Evolutionary conservation across 2,329 filamentous ascomycete species (phyloP).

Genomic region (Fusarium sp.): DNA sequence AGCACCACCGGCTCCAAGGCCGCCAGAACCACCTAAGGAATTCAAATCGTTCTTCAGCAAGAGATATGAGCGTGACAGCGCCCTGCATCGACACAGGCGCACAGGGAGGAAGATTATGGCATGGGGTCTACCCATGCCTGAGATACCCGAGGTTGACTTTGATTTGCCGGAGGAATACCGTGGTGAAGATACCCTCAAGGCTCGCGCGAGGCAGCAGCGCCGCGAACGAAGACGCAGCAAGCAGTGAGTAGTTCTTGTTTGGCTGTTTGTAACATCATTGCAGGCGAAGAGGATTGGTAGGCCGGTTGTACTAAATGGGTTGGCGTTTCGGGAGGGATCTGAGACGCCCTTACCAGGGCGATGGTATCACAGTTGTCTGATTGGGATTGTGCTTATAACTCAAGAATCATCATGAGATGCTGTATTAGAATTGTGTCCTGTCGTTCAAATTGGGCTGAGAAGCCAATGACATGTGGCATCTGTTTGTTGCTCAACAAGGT

Average conservation of each 20-base stretch:
- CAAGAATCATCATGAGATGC: slow-evolving; percentile 2
- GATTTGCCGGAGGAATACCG: slow-evolving; percentile 72
- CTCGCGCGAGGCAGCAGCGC: slow-evolving; percentile 69
- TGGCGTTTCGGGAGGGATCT: slow-evolving; percentile 34
- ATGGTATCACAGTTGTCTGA: slow-evolving; percentile 9
- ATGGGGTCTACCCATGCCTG: slow-evolving; percentile 83
- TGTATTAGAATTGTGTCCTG: not conserved
- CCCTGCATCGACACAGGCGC: slow-evolving; percentile 75
- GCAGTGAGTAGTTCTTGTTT: slow-evolving; percentile 41
- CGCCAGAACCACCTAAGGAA: slow-evolving; percentile 59
- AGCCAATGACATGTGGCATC: not conserved
- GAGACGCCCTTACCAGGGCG: slow-evolving; percentile 16
- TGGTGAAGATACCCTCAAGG: slow-evolving; percentile 63
- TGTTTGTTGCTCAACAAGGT: slow-evolving; percentile 1
- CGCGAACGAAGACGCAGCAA: slow-evolving; percentile 64
- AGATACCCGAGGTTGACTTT: slow-evolving; percentile 76
- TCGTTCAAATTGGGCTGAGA: not conserved
- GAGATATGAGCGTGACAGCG: slow-evolving; percentile 79
- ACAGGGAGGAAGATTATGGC: slow-evolving; percentile 75
- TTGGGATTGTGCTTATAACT: slow-evolving; percentile 4
- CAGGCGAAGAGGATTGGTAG: slow-evolving; percentile 14
- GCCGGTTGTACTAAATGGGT: slow-evolving; percentile 25
- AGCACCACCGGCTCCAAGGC: slow-evolving; percentile 39
- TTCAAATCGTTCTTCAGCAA: slow-evolving; percentile 91
- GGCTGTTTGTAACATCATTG: slow-evolving; percentile 32